Evolutionary conservation across 2,329 filamentous ascomycete species (phyloP).

Genomic region (Lasiodiplodia sp.): DNA sequence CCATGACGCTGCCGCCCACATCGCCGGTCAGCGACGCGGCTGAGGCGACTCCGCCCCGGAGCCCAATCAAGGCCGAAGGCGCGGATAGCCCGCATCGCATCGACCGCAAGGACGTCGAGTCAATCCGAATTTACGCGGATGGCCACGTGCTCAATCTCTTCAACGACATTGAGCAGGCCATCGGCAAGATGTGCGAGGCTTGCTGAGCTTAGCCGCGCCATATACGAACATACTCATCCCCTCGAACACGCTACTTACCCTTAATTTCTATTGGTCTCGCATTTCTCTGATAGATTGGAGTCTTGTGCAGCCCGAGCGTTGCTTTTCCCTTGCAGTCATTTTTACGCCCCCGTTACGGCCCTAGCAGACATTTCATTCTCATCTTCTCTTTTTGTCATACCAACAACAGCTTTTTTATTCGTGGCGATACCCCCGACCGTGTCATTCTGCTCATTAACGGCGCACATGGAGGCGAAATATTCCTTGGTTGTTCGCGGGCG

Average conservation of each 20-base stretch:
- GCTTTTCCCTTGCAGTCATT: neutral
- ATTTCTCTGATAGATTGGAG: conserved; percentile 9
- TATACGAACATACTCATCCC: neutral
- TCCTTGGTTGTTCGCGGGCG: conserved; percentile 7
- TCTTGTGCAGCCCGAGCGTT: conserved; percentile 7
- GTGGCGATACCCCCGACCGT: conserved; percentile 26
- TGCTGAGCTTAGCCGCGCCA: conserved; percentile 6
- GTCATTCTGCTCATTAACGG: conserved; percentile 17
- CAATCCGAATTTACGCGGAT: conserved; percentile 54
- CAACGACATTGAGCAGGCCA: conserved; percentile 51
- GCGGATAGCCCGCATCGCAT: conserved; percentile 43
- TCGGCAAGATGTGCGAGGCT: conserved; percentile 51
- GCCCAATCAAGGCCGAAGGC: conserved; percentile 47
- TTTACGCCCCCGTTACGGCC: conserved; percentile 17
- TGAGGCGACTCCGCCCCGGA: conserved; percentile 48
- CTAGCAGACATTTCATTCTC: conserved; percentile 1
- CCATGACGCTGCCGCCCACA: conserved; percentile 43
- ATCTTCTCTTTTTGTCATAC: neutral
- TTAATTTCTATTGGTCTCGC: conserved; percentile 25
- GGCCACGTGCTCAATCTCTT: conserved; percentile 51
- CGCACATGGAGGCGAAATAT: conserved; percentile 22
- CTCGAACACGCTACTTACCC: conserved; percentile 11
- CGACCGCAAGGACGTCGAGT: conserved; percentile 49
- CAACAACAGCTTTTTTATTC: neutral
- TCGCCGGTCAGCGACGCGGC: conserved; percentile 38